phyloP scores from a whole-genome alignment of 345 rosid genomes.

The Fremontodendron californicum region DNA sequence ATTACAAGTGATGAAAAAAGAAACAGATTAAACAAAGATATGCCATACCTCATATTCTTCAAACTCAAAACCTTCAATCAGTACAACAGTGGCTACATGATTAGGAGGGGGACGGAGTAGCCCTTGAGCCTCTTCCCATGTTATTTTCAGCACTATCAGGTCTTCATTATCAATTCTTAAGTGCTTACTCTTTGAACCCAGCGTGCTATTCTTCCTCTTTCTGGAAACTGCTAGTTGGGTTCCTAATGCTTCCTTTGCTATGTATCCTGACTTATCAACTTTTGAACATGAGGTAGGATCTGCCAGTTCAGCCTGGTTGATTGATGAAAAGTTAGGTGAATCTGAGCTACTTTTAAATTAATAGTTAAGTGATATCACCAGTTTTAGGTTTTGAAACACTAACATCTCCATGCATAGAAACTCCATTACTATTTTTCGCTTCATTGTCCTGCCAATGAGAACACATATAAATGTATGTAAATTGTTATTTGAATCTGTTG shows the following conservation, averaged over 20 bases:
- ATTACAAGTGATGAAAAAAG: constrained; percentile 2
- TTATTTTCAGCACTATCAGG: constrained; percentile 64
- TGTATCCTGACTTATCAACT: constrained; percentile 65
- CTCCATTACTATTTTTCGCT: constrained; percentile 40
- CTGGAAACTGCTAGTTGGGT: constrained; percentile 41
- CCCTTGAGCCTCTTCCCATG: constrained; percentile 95
- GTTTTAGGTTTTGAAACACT: constrained; percentile 32
- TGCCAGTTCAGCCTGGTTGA: constrained; percentile 60
- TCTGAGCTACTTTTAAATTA: constrained; percentile 18
- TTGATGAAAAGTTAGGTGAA: constrained; percentile 30
- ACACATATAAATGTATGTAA: constrained; percentile 14
- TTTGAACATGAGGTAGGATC: constrained; percentile 63
- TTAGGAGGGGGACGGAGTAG: constrained; percentile 80
- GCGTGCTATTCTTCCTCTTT: constrained; percentile 68
- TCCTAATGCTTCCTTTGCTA: constrained; percentile 65
- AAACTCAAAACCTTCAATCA: constrained; percentile 81
- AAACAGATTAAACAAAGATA: constrained; percentile 1
- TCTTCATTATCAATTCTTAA: constrained; percentile 71
- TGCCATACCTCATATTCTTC: constrained; percentile 85
- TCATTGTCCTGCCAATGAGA: constrained; percentile 61
- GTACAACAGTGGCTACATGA: constrained; percentile 52
- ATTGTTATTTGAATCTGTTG: background rate
- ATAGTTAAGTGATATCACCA: constrained; percentile 29
- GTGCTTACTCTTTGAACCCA: constrained; percentile 74
- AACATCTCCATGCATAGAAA: constrained; percentile 55